A percentile compares a stretch with the other conserved stretches of the same genome.
Evolutionary conservation across 2,329 filamentous ascomycete species (phyloP).

Genomic region (Aspergillus pseudoviridinutans): DNA sequence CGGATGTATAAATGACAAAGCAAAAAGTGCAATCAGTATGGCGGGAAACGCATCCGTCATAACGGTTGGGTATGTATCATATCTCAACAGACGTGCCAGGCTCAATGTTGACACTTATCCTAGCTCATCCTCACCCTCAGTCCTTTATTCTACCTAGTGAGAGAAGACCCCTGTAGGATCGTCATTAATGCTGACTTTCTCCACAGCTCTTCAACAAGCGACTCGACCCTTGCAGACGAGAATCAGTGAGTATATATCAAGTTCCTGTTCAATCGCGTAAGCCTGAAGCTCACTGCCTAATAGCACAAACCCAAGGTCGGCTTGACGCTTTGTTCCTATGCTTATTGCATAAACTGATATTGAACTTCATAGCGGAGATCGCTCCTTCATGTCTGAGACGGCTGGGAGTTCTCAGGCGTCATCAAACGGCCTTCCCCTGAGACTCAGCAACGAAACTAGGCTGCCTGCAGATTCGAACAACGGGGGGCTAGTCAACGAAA

Average conservation of each 20-base stretch:
- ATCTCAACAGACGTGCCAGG: neutral
- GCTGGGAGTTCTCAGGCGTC: neutral
- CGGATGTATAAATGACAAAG: neutral
- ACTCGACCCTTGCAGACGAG: neutral
- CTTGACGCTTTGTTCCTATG: neutral
- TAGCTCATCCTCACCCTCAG: neutral
- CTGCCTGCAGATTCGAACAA: neutral
- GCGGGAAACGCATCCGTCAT: neutral
- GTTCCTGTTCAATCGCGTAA: neutral
- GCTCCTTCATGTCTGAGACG: neutral
- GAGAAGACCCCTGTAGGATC: neutral
- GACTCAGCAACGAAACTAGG: neutral
- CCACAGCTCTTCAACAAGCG: neutral
- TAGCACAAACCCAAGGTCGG: neutral
- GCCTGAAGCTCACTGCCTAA: neutral
- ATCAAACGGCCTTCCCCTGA: neutral
- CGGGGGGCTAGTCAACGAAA: neutral
- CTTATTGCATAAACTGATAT: neutral
- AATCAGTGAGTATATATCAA: neutral
- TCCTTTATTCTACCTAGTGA: neutral
- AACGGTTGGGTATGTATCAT: neutral
- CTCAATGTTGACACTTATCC: neutral
- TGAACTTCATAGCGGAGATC: neutral
- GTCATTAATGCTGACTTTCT: neutral
- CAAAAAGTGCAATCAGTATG: neutral